Percentiles rank a stretch among this genome's conserved stretches.
Evolutionary conservation across 805 yeast species (phyloP).

Genomic region (Metschnikowia amazonensis): DNA sequence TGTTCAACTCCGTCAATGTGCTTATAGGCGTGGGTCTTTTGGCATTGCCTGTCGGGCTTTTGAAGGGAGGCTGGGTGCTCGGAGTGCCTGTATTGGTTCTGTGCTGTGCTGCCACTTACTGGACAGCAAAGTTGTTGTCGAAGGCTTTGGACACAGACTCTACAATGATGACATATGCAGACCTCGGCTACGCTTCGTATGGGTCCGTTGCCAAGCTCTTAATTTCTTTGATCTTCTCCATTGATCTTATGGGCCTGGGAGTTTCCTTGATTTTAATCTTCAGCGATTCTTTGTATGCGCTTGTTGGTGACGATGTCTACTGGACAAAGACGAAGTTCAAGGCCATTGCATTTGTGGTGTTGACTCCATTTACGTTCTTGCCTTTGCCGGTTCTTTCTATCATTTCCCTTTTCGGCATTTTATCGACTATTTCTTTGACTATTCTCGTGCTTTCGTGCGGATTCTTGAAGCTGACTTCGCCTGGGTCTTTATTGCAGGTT

Average conservation of each 20-base stretch:
- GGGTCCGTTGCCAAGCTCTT: constrained; percentile 61
- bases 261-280: constrained; percentile 77
- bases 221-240: constrained; percentile 68
- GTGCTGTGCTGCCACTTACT: constrained; percentile 66
- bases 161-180: constrained; percentile 31
- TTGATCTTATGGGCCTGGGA: constrained; percentile 78
- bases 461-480: constrained; percentile 50
- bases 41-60: constrained; percentile 62
- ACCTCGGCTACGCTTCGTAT: constrained; percentile 27
- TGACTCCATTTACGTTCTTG: constrained; percentile 78
- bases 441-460: constrained; percentile 60
- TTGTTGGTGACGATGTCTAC: constrained; percentile 25
- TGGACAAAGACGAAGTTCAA: constrained; percentile 54
- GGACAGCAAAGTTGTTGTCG: constrained; percentile 65
- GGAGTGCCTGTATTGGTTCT: constrained; percentile 57
- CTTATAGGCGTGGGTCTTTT: constrained; percentile 66
- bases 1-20: constrained; percentile 63
- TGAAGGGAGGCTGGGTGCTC: constrained; percentile 60
- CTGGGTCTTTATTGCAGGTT: constrained; percentile 69
- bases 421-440: constrained; percentile 65
- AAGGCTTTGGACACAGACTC: constrained; percentile 25
- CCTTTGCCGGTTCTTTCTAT: constrained; percentile 73
- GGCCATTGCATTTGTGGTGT: constrained; percentile 58
- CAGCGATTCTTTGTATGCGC: constrained; percentile 68
- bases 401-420: constrained; percentile 65